Evolutionary conservation across 768 basidiomycete species (phyloP).

Genomic region (Agrocybe pediades): DNA sequence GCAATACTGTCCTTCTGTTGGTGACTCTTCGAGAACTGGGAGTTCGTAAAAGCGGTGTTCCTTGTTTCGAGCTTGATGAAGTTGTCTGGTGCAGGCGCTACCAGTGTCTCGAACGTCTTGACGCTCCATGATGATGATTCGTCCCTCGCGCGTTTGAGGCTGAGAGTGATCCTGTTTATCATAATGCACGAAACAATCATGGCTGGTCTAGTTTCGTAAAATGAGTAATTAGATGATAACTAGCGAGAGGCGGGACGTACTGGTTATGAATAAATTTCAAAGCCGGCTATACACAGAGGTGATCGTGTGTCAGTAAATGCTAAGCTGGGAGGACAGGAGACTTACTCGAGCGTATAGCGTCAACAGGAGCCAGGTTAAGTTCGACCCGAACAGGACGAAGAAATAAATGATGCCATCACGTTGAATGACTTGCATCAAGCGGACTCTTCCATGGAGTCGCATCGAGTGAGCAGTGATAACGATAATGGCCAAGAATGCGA

Average conservation of each 20-base stretch:
- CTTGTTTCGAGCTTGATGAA: too few relatives aligned
- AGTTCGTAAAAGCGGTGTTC: too few relatives aligned
- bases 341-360: slow-evolving; percentile 9
- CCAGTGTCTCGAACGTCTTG: too few relatives aligned
- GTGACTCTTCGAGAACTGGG: too few relatives aligned
- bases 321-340: not conserved
- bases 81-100: too few relatives aligned
- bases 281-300: not conserved
- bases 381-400: slow-evolving; percentile 10
- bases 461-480: not conserved
- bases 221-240: not conserved
- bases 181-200: slow-evolving; percentile 8
- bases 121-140: not conserved
- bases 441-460: not conserved
- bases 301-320: not conserved
- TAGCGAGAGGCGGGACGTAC: not conserved
- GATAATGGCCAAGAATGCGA: slow-evolving; percentile 5
- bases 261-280: slow-evolving; percentile 11
- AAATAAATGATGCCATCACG: slow-evolving; percentile 9
- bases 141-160: slow-evolving; percentile 5
- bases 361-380: slow-evolving; percentile 6
- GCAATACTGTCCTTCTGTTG: too few relatives aligned
- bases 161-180: slow-evolving; percentile 11
- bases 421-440: slow-evolving; percentile 4
- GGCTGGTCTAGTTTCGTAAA: not conserved